phyloP scores from a whole-genome alignment of 2,329 filamentous ascomycete genomes.

The Rhinocladiella similis region DNA sequence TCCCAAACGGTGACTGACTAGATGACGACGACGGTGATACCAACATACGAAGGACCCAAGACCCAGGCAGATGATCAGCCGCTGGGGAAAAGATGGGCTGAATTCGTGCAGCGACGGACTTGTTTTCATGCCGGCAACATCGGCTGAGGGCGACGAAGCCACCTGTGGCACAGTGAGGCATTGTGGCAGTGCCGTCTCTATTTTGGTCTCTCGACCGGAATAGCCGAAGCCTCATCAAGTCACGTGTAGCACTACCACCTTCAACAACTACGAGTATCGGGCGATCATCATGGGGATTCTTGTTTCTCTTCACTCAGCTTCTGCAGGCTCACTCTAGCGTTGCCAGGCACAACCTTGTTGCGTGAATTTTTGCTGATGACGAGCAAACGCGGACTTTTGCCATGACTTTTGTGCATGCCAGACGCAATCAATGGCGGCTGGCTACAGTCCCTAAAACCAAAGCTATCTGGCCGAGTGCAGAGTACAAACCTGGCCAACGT shows the following conservation, averaged over 20 bases:
- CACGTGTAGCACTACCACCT: background rate
- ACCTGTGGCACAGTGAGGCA: background rate
- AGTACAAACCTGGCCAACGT: no score
- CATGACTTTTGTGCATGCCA: no score
- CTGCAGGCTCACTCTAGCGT: background rate
- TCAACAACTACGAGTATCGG: background rate
- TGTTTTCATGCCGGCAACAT: background rate
- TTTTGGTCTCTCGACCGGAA: background rate
- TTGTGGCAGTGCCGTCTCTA: background rate
- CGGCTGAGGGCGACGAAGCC: no score
- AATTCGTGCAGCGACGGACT: background rate
- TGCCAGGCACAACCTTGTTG: background rate
- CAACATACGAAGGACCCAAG: background rate
- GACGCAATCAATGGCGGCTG: no score
- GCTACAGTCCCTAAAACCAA: no score
- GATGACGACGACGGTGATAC: conserved; percentile 2
- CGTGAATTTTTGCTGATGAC: background rate
- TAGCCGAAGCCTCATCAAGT: background rate
- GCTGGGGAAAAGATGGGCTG: conserved; percentile 7
- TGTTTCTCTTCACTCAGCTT: background rate
- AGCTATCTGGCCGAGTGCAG: no score
- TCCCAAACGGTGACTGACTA: conserved; percentile 9
- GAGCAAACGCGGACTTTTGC: no score
- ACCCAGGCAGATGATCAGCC: conserved; percentile 2
- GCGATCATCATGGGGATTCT: background rate